Conservation (phyloP, 2,329 filamentous ascomycete genomes). For the Aspergillus unguis region DNA sequence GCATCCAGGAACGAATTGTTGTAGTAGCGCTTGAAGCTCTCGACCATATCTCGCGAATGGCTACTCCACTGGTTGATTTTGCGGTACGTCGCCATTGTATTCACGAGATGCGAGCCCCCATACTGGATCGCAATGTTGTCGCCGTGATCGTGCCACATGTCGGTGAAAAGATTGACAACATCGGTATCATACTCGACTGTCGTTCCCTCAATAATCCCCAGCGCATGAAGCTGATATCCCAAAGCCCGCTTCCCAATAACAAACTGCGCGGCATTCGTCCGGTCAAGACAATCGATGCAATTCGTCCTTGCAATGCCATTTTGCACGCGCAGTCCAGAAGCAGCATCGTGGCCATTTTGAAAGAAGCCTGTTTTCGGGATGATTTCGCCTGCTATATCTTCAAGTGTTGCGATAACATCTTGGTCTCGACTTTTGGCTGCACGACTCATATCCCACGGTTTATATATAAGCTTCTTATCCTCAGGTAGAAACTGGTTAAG, state of each 20-base stretch:
- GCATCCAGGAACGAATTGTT: conserved; percentile 98
- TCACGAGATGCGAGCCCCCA: conserved; percentile 93
- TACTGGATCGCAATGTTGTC: conserved; percentile 98
- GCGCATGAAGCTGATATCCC: conserved; percentile 84
- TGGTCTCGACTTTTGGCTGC: conserved; percentile 88
- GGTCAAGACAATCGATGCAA: conserved; percentile 95
- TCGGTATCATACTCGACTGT: conserved; percentile 91
- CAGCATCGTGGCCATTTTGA: conserved; percentile 76
- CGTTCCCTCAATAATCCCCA: conserved; percentile 78
- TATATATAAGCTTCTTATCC: conserved; percentile 83
- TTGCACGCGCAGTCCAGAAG: conserved; percentile 67
- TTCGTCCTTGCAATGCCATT: conserved; percentile 94
- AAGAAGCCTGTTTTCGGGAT: conserved; percentile 88
- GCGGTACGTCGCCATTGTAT: conserved; percentile 98
- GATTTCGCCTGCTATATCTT: conserved; percentile 84
- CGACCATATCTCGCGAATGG: conserved; percentile 96
- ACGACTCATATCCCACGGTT: conserved; percentile 97
- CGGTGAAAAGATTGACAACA: conserved; percentile 90
- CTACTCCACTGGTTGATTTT: conserved; percentile 99
- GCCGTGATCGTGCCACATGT: conserved; percentile 97
- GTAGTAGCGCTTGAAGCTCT: conserved; percentile 98
- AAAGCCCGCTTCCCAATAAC: conserved; percentile 94
- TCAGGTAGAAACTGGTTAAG: conserved; percentile 88
- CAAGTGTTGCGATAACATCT: conserved; percentile 89
- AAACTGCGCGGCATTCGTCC: conserved; percentile 96